phyloP scores from a whole-genome alignment of 129 eudicot species.

The Apium graveolens region DNA sequence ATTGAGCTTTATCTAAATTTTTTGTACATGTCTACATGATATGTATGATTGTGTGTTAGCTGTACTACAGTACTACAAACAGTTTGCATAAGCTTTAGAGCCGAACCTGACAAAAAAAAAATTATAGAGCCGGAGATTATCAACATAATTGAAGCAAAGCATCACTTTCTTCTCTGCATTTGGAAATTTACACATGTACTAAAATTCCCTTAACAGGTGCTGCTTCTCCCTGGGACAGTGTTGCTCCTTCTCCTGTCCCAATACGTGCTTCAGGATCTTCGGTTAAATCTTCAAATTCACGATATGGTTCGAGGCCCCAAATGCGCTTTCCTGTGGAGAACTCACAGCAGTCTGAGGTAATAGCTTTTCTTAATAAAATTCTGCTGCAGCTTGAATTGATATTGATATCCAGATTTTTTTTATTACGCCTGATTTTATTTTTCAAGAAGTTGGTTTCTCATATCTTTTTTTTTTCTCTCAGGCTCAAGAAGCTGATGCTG shows the following conservation, averaged over 20 bases:
- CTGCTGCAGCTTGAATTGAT: neutral
- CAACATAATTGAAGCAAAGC: neutral
- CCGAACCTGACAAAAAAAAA: too few species aligned
- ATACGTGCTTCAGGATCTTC: constrained; percentile 91
- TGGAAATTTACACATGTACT: neutral
- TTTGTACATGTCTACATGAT: neutral
- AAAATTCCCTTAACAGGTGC: constrained; percentile 23
- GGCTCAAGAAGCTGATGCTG: constrained; percentile 34
- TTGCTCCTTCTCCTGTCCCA: constrained; percentile 90
- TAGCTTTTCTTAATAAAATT: constrained; percentile 2
- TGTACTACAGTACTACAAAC: neutral
- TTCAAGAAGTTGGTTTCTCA: neutral
- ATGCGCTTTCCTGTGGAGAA: constrained; percentile 23
- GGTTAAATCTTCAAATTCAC: constrained; percentile 51
- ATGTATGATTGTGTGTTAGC: neutral
- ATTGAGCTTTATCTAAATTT: neutral
- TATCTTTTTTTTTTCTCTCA: constrained; percentile 15
- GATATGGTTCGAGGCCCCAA: constrained; percentile 50
- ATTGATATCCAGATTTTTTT: neutral
- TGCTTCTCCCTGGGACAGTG: constrained; percentile 92
- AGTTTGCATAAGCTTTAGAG: neutral
- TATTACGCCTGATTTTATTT: neutral
- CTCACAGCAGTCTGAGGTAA: constrained; percentile 47
- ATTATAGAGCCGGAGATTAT: neutral
- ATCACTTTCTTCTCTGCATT: neutral